Evolutionary conservation across 2,329 filamentous ascomycete species (phyloP).

Genomic region (Elsinoe perseae): DNA sequence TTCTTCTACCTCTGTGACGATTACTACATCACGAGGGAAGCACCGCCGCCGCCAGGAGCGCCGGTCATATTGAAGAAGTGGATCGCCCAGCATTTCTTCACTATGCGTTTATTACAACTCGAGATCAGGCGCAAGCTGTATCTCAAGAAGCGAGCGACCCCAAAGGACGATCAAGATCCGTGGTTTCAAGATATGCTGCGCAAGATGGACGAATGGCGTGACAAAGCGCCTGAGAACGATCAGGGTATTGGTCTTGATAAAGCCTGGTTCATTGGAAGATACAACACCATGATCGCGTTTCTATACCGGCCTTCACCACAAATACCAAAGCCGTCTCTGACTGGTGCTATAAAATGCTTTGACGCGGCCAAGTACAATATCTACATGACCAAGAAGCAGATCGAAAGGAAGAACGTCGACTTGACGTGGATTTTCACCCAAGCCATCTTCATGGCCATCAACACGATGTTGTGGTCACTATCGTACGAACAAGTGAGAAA

Average conservation of each 20-base stretch:
- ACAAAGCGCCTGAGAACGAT: conserved; percentile 64
- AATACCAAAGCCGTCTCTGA: conserved; percentile 70
- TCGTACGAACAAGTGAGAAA: conserved; percentile 78
- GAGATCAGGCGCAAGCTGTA: conserved; percentile 84
- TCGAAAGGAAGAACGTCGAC: conserved; percentile 67
- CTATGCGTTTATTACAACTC: conserved; percentile 78
- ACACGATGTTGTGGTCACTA: conserved; percentile 83
- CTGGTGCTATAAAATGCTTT: conserved; percentile 75
- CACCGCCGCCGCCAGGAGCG: conserved; percentile 57
- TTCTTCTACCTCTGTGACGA: conserved; percentile 82
- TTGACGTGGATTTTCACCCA: conserved; percentile 92
- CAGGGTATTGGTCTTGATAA: conserved; percentile 65
- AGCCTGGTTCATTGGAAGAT: conserved; percentile 66
- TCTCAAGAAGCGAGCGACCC: conserved; percentile 69
- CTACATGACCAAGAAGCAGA: conserved; percentile 69
- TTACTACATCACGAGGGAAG: conserved; percentile 68
- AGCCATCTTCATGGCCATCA: conserved; percentile 82
- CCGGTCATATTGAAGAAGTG: conserved; percentile 74
- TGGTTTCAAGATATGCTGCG: conserved; percentile 78
- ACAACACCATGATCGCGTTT: conserved; percentile 82
- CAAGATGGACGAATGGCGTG: conserved; percentile 72
- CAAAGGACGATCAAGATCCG: conserved; percentile 69
- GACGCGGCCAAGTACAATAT: conserved; percentile 78
- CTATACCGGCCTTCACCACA: conserved; percentile 88
- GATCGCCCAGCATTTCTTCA: conserved; percentile 86